These are phyloP conservation scores for Leptodermis oblonga DNA, from an alignment of 257 asterid species.

Conservation along the genomic window DNA sequence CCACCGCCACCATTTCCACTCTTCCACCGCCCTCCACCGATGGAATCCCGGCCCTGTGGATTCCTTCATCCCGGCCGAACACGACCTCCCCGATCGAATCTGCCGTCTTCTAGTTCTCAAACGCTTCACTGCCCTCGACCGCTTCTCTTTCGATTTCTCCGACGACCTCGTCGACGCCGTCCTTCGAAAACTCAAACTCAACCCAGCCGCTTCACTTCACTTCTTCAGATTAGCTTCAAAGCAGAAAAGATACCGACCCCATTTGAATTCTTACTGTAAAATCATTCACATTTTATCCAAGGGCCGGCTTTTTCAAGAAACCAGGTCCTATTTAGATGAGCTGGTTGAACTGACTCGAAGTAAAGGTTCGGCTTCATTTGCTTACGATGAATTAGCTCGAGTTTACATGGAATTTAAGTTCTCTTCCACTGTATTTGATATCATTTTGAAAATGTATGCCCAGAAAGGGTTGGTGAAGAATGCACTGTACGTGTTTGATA, in stretches of 20 bases:
- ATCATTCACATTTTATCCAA: conserved; percentile 64
- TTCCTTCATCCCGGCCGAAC: conserved; percentile 1
- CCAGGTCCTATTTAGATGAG: conserved; percentile 42
- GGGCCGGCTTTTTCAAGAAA: conserved; percentile 58
- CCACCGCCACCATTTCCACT: conserved; percentile 13
- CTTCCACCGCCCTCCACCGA: conserved; percentile 12
- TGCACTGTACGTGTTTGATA: conserved; percentile 81
- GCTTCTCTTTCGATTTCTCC: conserved; percentile 55
- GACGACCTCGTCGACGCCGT: conserved; percentile 60
- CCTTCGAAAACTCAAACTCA: conserved; percentile 50
- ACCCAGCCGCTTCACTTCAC: conserved; percentile 60
- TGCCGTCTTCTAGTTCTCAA: conserved; percentile 66
- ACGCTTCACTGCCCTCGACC: conserved; percentile 51
- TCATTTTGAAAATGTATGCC: conserved; percentile 48
- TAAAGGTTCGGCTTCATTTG: conserved; percentile 23
- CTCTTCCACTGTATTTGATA: conserved; percentile 75
- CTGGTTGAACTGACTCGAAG: conserved; percentile 45
- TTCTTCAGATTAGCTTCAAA: conserved; percentile 67
- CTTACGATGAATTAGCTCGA: conserved; percentile 47
- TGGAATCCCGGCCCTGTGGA: background rate
- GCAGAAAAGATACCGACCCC: conserved; percentile 51
- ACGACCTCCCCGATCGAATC: conserved; percentile 39
- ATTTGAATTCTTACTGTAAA: conserved; percentile 49
- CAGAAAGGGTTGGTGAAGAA: conserved; percentile 57
- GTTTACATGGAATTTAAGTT: conserved; percentile 60